Percentiles rank a stretch among this genome's conserved stretches.
Evolutionary conservation across 2,329 filamentous ascomycete species (phyloP).

Genomic region (Fusarium illudens): DNA sequence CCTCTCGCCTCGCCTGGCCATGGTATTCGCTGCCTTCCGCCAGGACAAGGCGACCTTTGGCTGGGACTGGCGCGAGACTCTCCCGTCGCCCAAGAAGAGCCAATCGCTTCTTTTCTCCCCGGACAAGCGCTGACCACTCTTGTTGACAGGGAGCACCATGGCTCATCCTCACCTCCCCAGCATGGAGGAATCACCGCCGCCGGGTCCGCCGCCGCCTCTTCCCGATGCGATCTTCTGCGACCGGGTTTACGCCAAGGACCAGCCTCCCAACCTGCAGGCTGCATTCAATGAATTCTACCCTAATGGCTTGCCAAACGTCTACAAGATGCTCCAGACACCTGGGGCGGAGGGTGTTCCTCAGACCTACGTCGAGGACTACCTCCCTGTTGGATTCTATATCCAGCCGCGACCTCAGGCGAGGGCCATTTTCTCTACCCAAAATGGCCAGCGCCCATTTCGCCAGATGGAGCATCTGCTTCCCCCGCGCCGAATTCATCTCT

Average conservation of each 20-base stretch:
- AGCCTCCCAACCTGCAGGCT: slow-evolving; percentile 36
- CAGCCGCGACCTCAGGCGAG: slow-evolving; percentile 42
- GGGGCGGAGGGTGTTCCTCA: slow-evolving; percentile 37
- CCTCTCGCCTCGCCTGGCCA: background rate
- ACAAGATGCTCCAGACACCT: slow-evolving; percentile 45
- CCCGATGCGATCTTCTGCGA: slow-evolving; percentile 24
- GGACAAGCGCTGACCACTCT: slow-evolving; percentile 16
- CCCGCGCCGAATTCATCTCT: slow-evolving; percentile 46
- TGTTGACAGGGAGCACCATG: slow-evolving; percentile 25
- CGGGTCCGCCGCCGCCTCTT: slow-evolving; percentile 23
- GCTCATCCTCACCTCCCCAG: slow-evolving; percentile 6
- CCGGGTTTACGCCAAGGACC: slow-evolving; percentile 36
- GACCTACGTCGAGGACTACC: slow-evolving; percentile 48
- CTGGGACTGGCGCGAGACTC: background rate
- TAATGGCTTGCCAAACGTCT: slow-evolving; percentile 46
- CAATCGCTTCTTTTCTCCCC: background rate
- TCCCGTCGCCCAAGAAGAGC: background rate
- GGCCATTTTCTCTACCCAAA: slow-evolving; percentile 53
- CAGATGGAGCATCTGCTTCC: slow-evolving; percentile 41
- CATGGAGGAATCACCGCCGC: slow-evolving; percentile 12
- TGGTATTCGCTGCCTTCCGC: background rate
- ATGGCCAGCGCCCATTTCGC: slow-evolving; percentile 44
- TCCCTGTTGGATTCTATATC: slow-evolving; percentile 51
- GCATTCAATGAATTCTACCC: slow-evolving; percentile 48
- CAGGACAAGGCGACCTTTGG: background rate